These are phyloP conservation scores for Pachysolen tannophilus DNA, from an alignment of 805 yeast species.

Conservation along the genomic window DNA sequence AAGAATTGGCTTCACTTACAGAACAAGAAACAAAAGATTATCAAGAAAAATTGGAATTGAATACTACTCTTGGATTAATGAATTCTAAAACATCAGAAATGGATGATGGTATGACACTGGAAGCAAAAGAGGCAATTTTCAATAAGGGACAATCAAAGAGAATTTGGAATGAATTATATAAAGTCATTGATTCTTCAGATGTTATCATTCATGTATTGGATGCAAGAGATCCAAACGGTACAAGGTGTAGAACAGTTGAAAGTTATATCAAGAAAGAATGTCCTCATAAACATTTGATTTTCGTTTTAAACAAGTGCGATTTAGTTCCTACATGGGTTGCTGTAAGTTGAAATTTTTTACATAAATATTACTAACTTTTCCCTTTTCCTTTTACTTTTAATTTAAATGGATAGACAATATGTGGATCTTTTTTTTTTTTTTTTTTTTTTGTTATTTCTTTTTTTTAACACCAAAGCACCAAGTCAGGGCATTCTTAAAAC, in stretches of 20 bases:
- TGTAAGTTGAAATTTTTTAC: slow-evolving; percentile 53
- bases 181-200: slow-evolving; percentile 95
- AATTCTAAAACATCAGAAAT: slow-evolving; percentile 44
- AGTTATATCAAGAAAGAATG: slow-evolving; percentile 89
- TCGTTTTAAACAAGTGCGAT: slow-evolving; percentile 94
- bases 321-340: slow-evolving; percentile 99
- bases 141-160: slow-evolving; percentile 97
- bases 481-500: slow-evolving; percentile 65
- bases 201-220: slow-evolving; percentile 94
- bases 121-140: slow-evolving; percentile 93
- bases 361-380: slow-evolving; percentile 1
- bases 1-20: slow-evolving; percentile 62
- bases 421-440: slow-evolving; percentile 5
- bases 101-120: slow-evolving; percentile 78
- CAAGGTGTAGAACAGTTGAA: slow-evolving; percentile 90
- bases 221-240: slow-evolving; percentile 96
- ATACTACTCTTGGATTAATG: slow-evolving; percentile 74
- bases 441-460: slow-evolving; percentile 9
- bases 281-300: slow-evolving; percentile 92
- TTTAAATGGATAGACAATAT: not conserved
- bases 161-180: slow-evolving; percentile 96
- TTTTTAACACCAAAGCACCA: slow-evolving; percentile 63
- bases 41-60: slow-evolving; percentile 71
- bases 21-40: slow-evolving; percentile 47
- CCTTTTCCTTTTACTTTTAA: slow-evolving; percentile 9